Evolutionary conservation across 2,329 filamentous ascomycete species (phyloP), one percentile per base, ranked within the genome.

Genomic region (Chaetomiaceae sp.): DNA sequence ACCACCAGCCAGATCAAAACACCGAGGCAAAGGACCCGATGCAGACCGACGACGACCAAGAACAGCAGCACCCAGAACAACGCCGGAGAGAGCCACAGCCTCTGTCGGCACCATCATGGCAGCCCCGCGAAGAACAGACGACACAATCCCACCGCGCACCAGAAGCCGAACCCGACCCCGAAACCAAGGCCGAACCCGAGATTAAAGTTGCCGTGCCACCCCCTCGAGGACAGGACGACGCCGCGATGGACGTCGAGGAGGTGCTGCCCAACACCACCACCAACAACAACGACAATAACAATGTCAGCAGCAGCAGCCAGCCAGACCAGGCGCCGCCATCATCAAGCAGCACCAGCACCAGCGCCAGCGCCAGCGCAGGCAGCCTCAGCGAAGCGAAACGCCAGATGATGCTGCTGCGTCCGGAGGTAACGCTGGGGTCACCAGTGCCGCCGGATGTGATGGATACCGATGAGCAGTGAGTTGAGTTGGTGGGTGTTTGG

Each of bases 371-470:
- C 14, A 27, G 25, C 25, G 6, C 25, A 27, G n/a, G n/a, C n/a
- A n/a, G n/a, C n/a, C n/a, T n/a, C n/a, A 27, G 30, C n/a, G 53
- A 57, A 7, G 41, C 45, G 5, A 52, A 49, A 33, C 49, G 49
- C 12, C 50, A 50, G 30, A 35, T 58, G 37, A n/a, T 10, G 25
- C 25, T 27, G 6, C 30, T 54, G 10, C 23, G 54, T 1, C 60
- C 60, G 1, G 58, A 61, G 42, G 60, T 62, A n/a, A 58, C 55
- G 10, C 55, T 62, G 3, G 60, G 60, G 1, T 62, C 60, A 19
- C 60, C 60, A 1, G 54, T n/a, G n/a, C n/a, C 60, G 39, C 55
- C 59, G 23, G 60, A 62, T 51, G 47, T 38, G 9, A 59, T 58
- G 58, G 59, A 61, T 25, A 58, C 52, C 33, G 58, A 61, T 25